phyloP scores from a whole-genome alignment of 1,139 yeast species.

The Maudiozyma humilis region DNA sequence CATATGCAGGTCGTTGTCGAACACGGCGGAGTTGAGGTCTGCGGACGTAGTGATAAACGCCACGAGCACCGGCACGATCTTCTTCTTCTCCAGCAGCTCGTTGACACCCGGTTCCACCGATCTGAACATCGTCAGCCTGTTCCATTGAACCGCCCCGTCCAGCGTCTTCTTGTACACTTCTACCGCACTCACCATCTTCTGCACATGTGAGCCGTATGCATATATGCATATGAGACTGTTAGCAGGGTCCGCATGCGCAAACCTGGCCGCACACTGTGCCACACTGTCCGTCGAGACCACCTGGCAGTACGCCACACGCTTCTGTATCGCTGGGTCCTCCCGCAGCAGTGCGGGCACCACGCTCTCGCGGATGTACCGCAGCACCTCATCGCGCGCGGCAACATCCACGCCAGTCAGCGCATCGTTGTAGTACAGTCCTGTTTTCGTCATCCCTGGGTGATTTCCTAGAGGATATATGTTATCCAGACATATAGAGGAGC shows the following conservation, averaged over 20 bases:
- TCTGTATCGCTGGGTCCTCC: constrained; percentile 1
- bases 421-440: neutral
- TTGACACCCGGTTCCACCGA: constrained; percentile 21
- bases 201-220: constrained; percentile 27
- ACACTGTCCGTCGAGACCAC: constrained; percentile 18
- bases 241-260: constrained; percentile 4
- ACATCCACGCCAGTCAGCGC: constrained; percentile 7
- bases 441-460: neutral
- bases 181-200: constrained; percentile 21
- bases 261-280: constrained; percentile 11
- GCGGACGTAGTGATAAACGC: constrained; percentile 9
- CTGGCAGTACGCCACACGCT: constrained; percentile 5
- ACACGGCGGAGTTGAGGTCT: neutral
- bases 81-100: constrained; percentile 21
- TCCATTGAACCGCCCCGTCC: constrained; percentile 18
- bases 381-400: constrained; percentile 7
- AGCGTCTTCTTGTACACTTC: constrained; percentile 20
- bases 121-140: constrained; percentile 18
- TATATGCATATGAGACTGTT: constrained; percentile 13
- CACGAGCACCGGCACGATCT: constrained; percentile 23
- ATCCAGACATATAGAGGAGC: neutral
- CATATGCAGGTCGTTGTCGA: constrained; percentile 11
- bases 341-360: constrained; percentile 6
- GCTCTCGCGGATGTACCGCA: constrained; percentile 10
- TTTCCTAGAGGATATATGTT: too few species aligned